Evolutionary conservation across 1,139 yeast species (phyloP), one percentile per base, ranked within the genome.

Genomic region (Trichomonascaceae sp.): DNA sequence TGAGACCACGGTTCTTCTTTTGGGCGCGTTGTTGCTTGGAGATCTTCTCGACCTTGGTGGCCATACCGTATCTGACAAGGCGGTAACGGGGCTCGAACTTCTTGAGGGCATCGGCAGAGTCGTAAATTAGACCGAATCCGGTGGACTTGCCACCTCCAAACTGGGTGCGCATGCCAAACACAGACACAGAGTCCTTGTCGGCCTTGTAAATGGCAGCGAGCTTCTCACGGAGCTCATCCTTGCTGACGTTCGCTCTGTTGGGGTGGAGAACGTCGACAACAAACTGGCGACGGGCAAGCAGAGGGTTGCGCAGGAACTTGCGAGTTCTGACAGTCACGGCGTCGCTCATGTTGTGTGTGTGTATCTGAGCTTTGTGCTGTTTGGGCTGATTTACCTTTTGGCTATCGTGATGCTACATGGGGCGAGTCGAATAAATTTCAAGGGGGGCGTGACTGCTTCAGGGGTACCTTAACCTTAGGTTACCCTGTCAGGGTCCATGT

Each of bases 11-110:
- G 94, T 89, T 89, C 89, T 89, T 89, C 87, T 82, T 84, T 80
- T 89, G 98, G 74, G 92, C 92, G 77, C 98, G 85, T 76, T 92
- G 98, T 76, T 87, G 96, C 85, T 97, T 85, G 59, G 96, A 84
- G 59, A 95, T 74, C 76, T 84, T 85, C 69, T 89, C 97, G 60
- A 78, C 85, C 77, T 82, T 84, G 56, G 71, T 72, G 64, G 94
- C 96, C 65, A 87, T 76, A 61, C 97, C 98, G 75, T 82, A 81
- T 81, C 99, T 89, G 60, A 89, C 94, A 64, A 85, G 84, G 75
- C 99, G 87, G 93, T 89, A 89, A 56, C 85, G 65, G 74, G 99
- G 98, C 75, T 89, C 99, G 68, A 89, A 89, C 71, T 76, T 87
- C 80, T 87, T 82, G 65, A 94, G 92, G 62, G 87, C 95, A 59